Conservation (phyloP, 2,329 filamentous ascomycete genomes). For the Aspergillus flavus region DNA sequence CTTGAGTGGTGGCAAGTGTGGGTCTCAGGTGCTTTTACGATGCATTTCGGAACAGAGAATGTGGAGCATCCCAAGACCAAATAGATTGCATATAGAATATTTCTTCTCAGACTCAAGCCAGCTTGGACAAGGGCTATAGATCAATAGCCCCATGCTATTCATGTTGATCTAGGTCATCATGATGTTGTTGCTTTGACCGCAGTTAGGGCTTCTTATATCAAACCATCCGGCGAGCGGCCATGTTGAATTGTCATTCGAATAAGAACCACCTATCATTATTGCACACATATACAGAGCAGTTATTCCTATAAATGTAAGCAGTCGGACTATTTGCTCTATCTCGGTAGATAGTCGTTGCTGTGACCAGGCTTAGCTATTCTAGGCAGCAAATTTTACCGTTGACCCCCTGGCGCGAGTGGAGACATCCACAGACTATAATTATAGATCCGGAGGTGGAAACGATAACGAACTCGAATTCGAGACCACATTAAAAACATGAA, state of each 20-base stretch:
- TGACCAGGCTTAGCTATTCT: neutral
- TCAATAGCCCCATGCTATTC: neutral
- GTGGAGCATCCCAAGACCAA: neutral
- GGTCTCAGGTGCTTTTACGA: neutral
- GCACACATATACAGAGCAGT: too few relatives aligned
- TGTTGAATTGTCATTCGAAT: neutral
- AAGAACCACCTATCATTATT: neutral
- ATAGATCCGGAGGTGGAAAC: constrained; percentile 3
- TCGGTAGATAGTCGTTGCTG: neutral
- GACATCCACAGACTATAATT: neutral
- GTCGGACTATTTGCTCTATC: neutral
- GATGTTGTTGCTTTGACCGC: neutral
- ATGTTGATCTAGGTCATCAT: neutral
- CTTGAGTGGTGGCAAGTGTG: neutral
- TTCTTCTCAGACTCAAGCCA: neutral
- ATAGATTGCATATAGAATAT: too few relatives aligned
- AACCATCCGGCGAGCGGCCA: neutral
- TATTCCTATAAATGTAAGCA: neutral
- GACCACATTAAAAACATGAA: neutral
- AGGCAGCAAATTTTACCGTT: neutral
- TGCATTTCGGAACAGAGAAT: neutral
- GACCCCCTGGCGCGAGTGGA: neutral
- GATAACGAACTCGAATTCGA: constrained; percentile 22
- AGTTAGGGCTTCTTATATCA: neutral
- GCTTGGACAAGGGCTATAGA: neutral